phyloP scores from a whole-genome alignment of 768 basidiomycete species.

The Russula earlei region DNA sequence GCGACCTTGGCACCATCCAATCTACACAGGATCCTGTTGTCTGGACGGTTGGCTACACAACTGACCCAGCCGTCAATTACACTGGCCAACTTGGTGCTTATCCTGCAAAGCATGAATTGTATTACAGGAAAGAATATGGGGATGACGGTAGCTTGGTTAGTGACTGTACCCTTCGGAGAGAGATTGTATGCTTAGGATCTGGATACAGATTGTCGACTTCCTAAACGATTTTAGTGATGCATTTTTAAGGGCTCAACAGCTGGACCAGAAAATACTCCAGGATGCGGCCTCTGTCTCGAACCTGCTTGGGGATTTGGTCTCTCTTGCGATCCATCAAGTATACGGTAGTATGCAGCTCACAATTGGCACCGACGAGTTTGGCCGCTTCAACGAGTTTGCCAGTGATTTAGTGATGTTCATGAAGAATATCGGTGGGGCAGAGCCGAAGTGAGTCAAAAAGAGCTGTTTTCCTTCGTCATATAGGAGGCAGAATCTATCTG shows the following conservation, averaged over 20 bases:
- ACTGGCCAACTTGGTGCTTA: conserved; percentile 30
- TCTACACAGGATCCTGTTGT: conserved; percentile 10
- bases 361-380: conserved; percentile 36
- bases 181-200: not conserved
- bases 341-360: conserved; percentile 47
- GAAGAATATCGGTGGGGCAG: conserved; percentile 23
- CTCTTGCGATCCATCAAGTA: no score
- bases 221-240: conserved; percentile 38
- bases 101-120: conserved; percentile 36
- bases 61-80: conserved; percentile 23
- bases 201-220: conserved; percentile 33
- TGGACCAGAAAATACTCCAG: conserved; percentile 41
- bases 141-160: conserved; percentile 21
- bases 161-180: not conserved
- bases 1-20: conserved; percentile 23
- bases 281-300: conserved; percentile 41
- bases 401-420: conserved; percentile 42
- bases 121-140: conserved; percentile 32
- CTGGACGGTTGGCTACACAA: conserved; percentile 25
- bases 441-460: conserved; percentile 29
- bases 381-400: conserved; percentile 39
- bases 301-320: conserved; percentile 43
- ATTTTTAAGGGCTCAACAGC: conserved; percentile 33
- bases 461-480: not conserved
- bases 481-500: not conserved